phyloP scores from a whole-genome alignment of 768 basidiomycete species.

The Boletus vinaceobasis region DNA sequence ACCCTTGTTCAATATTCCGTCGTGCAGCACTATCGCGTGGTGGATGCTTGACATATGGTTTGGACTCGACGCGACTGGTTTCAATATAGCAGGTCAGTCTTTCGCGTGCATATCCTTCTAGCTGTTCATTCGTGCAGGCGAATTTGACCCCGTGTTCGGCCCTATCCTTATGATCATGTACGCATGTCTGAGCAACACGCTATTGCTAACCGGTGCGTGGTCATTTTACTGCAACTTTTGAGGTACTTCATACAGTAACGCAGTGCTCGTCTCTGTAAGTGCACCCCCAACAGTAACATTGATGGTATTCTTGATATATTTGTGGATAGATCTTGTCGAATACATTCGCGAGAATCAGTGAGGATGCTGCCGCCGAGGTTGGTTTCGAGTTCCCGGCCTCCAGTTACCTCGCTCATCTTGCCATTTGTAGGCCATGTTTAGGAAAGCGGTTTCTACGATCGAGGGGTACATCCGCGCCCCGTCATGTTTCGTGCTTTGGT shows the following conservation, averaged over 20 bases:
- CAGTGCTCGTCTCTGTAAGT: slow-evolving; percentile 77
- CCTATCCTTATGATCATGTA: slow-evolving; percentile 90
- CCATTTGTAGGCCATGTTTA: slow-evolving; percentile 77
- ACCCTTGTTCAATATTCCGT: not conserved
- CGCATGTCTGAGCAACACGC: slow-evolving; percentile 88
- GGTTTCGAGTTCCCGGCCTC: not conserved
- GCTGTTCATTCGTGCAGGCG: slow-evolving; percentile 36
- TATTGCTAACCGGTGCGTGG: slow-evolving; percentile 79
- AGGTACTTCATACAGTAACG: slow-evolving; percentile 7
- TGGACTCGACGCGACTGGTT: slow-evolving; percentile 91
- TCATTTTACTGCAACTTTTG: not conserved
- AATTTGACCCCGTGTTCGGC: slow-evolving; percentile 86
- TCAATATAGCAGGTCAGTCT: slow-evolving; percentile 71
- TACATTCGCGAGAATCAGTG: slow-evolving; percentile 90
- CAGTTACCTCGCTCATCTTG: not conserved
- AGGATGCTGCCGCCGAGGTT: slow-evolving; percentile 91
- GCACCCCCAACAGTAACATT: not conserved
- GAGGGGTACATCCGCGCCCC: slow-evolving; percentile 61
- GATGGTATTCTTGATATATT: not conserved
- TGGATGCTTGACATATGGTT: slow-evolving; percentile 96
- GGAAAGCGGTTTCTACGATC: slow-evolving; percentile 89
- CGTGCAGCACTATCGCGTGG: slow-evolving; percentile 69
- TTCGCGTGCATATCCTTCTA: not conserved
- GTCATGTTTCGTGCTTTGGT: not conserved
- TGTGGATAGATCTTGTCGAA: slow-evolving; percentile 81